Evolutionary conservation across 1,284 basidiomycete species (phyloP), one percentile per base, ranked within the genome.

Genomic region (Sporisorium reilianum): DNA sequence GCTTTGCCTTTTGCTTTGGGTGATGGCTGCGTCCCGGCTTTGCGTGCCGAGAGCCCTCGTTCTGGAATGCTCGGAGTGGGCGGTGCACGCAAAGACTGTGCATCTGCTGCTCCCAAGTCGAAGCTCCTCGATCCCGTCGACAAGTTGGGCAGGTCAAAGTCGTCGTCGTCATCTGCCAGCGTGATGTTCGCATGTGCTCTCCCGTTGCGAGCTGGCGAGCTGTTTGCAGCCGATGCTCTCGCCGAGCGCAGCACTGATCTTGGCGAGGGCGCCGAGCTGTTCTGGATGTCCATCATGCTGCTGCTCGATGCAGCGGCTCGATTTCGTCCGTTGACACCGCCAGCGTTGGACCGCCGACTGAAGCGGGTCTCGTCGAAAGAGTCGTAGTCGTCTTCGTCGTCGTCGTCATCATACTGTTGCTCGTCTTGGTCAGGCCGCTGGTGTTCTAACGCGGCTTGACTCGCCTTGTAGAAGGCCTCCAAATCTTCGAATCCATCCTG

Each of bases 401-500:
- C 75, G 1, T 85, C 86, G 11, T 91, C 90, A 30, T 88, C 75
- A 1, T 85, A 86, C 9, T 85, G 86, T 20, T 88, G 67, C 20
- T 89, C 88, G 61, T 91, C 90, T 32, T 88, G 75, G 1, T 85
- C 86, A 9, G 85, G 86, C 22, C 88, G 68, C 57, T 86, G 58
- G 18, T 55, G 60, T 26, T 84, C 80, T 50, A 85, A 77, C 61
- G 77, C 82, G 46, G 80, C 72, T 41, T 79, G 84, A 50, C 75
- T 79, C 18, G 80, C 82, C 26, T 73, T 71, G 69, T 80, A 79
- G 62, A 82, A 84, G 16, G 75, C 81, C 36, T 83, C 80, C 18
- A 82, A 60, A 36, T 81, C 75, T 11, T 80, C 76, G 51, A 81
- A 62, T 11, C 93, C 95, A 80, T 94, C 92, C 16, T 90, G 90